Percentiles rank a stretch among this genome's conserved stretches.
Conservation (phyloP, 2,329 filamentous ascomycete species). For the Aspergillus vadensis region DNA sequence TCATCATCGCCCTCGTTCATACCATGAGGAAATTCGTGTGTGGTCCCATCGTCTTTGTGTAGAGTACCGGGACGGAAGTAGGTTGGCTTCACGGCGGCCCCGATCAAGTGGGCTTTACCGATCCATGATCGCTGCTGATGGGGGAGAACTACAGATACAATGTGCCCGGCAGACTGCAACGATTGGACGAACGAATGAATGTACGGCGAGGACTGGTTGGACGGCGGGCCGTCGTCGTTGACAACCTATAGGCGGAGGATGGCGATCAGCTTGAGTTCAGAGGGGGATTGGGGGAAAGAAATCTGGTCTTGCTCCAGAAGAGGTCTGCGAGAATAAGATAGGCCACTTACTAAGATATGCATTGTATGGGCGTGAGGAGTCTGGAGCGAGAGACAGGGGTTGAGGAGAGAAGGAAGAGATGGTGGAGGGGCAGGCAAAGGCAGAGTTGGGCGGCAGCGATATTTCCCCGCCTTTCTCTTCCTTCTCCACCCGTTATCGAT, state of each 20-base stretch:
- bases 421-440: conserved; percentile 17
- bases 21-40: conserved; percentile 60
- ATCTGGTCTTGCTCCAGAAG: too few relatives aligned
- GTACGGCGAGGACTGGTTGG: conserved; percentile 75
- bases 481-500: conserved; percentile 27
- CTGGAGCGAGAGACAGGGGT: conserved; percentile 4
- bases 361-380: conserved; percentile 33
- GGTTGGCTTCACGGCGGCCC: conserved; percentile 77
- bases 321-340: background rate
- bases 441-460: conserved; percentile 5
- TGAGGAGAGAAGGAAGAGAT: conserved; percentile 19
- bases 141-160: conserved; percentile 88
- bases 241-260: conserved; percentile 38
- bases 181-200: conserved; percentile 72
- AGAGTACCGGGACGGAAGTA: conserved; percentile 75
- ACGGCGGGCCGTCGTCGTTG: conserved; percentile 82
- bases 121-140: conserved; percentile 96
- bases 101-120: conserved; percentile 95
- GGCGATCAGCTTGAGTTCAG: conserved; percentile 6
- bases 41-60: conserved; percentile 66
- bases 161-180: conserved; percentile 74
- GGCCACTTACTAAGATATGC: conserved; percentile 54
- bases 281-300: too few relatives aligned
- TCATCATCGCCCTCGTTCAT: conserved; percentile 55
- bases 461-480: conserved; percentile 20